Conservation (phyloP, 2,329 filamentous ascomycete genomes). For the Aspergillus udagawae region DNA sequence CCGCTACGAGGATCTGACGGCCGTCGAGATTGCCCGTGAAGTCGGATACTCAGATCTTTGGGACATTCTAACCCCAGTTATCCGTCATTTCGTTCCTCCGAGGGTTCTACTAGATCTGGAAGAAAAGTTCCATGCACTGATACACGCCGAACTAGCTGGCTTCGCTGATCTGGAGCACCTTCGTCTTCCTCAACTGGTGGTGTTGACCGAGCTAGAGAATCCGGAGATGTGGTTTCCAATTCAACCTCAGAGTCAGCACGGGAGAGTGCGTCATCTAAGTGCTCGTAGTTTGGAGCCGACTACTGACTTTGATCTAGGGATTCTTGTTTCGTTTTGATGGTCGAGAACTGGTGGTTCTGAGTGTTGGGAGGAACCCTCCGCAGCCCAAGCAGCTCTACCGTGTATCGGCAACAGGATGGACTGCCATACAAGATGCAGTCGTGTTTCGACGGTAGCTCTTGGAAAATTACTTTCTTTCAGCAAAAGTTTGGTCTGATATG, state of each 20-base stretch:
- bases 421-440: not conserved
- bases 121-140: not conserved
- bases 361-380: not conserved
- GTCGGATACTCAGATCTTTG: not conserved
- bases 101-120: not conserved
- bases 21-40: slow-evolving; percentile 2
- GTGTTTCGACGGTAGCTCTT: not conserved
- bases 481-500: not conserved
- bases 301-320: not conserved
- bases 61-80: not conserved
- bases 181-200: not conserved
- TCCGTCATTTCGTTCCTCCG: not conserved
- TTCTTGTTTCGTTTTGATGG: slow-evolving; percentile 2
- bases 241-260: not conserved
- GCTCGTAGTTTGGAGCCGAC: not conserved
- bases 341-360: not conserved
- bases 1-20: not conserved
- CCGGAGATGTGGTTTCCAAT: slow-evolving; percentile 5
- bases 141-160: not conserved
- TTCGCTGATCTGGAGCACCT: not conserved
- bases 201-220: not conserved
- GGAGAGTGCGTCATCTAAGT: not conserved
- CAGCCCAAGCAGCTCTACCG: not conserved
- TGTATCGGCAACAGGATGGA: not conserved
- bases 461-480: not conserved